Evolutionary conservation across 805 yeast species (phyloP), one percentile per base, ranked within the genome.

Genomic region (Metschnikowia koreensis): DNA sequence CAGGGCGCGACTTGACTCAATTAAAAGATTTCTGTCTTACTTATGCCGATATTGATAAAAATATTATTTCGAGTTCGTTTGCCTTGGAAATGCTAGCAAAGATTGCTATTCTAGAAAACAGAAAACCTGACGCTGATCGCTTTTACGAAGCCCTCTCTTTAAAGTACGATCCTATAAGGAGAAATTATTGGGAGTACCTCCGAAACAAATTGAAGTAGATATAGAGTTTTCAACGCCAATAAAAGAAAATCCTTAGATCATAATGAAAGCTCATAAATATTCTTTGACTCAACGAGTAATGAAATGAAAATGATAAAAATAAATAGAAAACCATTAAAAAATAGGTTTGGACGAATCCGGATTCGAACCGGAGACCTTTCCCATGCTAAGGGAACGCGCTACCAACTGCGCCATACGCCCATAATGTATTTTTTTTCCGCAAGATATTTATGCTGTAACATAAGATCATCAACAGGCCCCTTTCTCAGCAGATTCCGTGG

Each of bases 321-420:
- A 4, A 22, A 15, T 27, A 15, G 13, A 60, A 31, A 31, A 29
- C 7, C 33, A 7, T 29, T 64, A 71, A 69, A 67, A 53, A 55
- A 68, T 3, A 22, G 22, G 2, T 22, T 53, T 81, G 86, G 86
- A 81, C 86, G 83, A 81, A 84, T 79, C 81, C 81, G 86, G 86
- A 81, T 77, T 81, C 83, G 86, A 81, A 81, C 85, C 85, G 81
- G 81, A 80, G 86, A 82, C 87, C 86, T 81, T 80, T 80, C 83
- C 80, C 86, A 81, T 81, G 86, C 86, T 81, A 82, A 81, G 86
- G 81, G 83, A 80, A 80, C 86, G 86, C 86, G 86, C 86, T 82
- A 82, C 87, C 86, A 81, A 82, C 87, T 82, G 80, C 87, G 86
- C 86, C 87, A 82, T 85, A 82, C 83, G 86, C 87, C 86, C 86